These are phyloP conservation scores for Cynara cardunculus DNA, from an alignment of 129 eudicot species.

Conservation along the genomic window DNA sequence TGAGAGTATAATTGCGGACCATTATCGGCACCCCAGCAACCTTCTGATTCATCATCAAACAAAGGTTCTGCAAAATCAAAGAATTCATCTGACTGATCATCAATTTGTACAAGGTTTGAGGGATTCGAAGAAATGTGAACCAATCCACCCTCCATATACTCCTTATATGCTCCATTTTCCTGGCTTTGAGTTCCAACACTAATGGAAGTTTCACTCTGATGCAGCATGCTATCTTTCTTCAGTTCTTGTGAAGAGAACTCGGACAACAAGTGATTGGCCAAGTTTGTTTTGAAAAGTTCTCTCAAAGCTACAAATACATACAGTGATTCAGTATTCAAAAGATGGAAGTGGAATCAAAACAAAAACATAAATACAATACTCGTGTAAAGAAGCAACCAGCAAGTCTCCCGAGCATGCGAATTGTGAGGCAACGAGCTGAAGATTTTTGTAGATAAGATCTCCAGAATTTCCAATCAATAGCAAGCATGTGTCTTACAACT, in stretches of 20 bases:
- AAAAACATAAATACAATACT: background rate
- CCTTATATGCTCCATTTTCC: slow-evolving; percentile 20
- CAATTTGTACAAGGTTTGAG: slow-evolving; percentile 28
- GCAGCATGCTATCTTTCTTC: slow-evolving; percentile 19
- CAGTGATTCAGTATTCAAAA: slow-evolving; percentile 3
- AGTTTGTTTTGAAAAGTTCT: slow-evolving; percentile 52
- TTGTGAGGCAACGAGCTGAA: slow-evolving; percentile 46
- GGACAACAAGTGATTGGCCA: slow-evolving; percentile 31
- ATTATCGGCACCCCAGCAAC: slow-evolving; percentile 33
- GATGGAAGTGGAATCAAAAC: background rate
- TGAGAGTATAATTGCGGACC: slow-evolving; percentile 28
- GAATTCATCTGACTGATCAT: slow-evolving; percentile 56
- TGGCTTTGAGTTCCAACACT: slow-evolving; percentile 27
- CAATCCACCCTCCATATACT: slow-evolving; percentile 11
- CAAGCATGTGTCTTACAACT: slow-evolving; percentile 67
- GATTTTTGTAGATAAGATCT: slow-evolving; percentile 43
- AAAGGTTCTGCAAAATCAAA: slow-evolving; percentile 57
- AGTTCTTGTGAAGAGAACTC: slow-evolving; percentile 46
- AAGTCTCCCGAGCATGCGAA: slow-evolving; percentile 54
- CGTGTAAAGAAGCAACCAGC: slow-evolving; percentile 42
- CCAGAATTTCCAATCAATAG: slow-evolving; percentile 75
- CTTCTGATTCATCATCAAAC: slow-evolving; percentile 46
- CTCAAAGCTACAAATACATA: slow-evolving; percentile 52
- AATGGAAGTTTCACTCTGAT: slow-evolving; percentile 14
- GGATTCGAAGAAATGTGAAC: slow-evolving; percentile 36